Evolutionary conservation across 371 early-diverging fungal species (phyloP).

Genomic region (Syncephalis plumigaleata): DNA sequence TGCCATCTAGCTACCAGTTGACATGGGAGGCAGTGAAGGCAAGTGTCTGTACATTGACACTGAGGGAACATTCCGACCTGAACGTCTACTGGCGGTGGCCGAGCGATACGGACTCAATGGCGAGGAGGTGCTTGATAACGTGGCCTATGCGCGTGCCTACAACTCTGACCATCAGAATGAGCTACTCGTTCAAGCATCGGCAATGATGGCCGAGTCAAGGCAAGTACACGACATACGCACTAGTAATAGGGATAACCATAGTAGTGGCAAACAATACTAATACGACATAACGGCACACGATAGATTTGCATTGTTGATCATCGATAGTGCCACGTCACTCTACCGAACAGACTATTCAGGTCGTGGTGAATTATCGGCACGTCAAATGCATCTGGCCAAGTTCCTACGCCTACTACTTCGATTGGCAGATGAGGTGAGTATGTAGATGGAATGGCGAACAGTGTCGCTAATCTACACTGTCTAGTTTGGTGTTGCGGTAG

Average conservation of each 20-base stretch:
- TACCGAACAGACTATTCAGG: constrained; percentile 68
- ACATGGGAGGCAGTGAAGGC: constrained; percentile 45
- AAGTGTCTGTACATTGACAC: constrained; percentile 62
- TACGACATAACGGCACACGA: background rate
- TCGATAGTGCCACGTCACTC: constrained; percentile 62
- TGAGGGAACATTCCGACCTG: constrained; percentile 61
- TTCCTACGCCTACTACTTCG: constrained; percentile 63
- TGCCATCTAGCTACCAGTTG: constrained; percentile 17
- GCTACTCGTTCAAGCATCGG: constrained; percentile 44
- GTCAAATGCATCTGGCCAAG: constrained; percentile 73
- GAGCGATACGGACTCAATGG: constrained; percentile 54
- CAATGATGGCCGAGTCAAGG: constrained; percentile 53
- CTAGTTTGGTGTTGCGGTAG: constrained; percentile 94
- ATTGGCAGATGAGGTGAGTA: constrained; percentile 63
- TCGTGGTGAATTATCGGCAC: constrained; percentile 76
- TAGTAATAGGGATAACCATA: too few species aligned
- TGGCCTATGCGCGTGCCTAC: constrained; percentile 56
- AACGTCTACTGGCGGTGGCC: constrained; percentile 54
- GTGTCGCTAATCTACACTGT: too few species aligned
- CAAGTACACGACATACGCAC: constrained; percentile 40
- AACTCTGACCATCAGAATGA: constrained; percentile 78
- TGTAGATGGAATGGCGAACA: too few species aligned
- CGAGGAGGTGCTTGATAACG: constrained; percentile 42
- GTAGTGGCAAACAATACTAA: background rate
- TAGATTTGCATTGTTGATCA: constrained; percentile 16